Base-by-base conservation (phyloP, 2,329 filamentous ascomycete genomes). In the Stagonosporopsis chrysanthemi region DNA sequence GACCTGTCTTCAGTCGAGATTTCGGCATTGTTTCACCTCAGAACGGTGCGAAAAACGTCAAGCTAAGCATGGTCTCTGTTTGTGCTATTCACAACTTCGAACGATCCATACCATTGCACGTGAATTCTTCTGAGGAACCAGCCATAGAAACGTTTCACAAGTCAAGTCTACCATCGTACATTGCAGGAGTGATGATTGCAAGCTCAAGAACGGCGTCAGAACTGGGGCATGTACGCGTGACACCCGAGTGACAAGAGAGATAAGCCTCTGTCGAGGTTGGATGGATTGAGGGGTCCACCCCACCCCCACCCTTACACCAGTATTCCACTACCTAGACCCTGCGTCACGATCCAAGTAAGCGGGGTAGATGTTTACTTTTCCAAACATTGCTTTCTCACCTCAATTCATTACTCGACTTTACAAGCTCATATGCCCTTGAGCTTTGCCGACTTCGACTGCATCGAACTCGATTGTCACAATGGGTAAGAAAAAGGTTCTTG, bases 401-500 rank as follows among this genome's bases (percentile, higher is more conserved):
- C n/a, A 12, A 9, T n/a, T 12, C 12, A n/a, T 19, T 12, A 17
- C 12, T 19, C 19, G 19, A 19, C 9, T 41, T 12, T 26, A 6
- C 33, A n/a, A 7, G 15, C 6, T 12, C 6, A 26, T 5, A 11
- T 33, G 14, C 31, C 11, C 15, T 39, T 11, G 1, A 39, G 14
- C 17, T 8, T 23, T 5, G 5, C n/a, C 14, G 2, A 23, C 28
- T 9, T 14, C 31, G 6, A 22, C n/a, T 14, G 7, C 6, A n/a
- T 24, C 11, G 11, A 2, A 9, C 17, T 17, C 23, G 3, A 9
- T 19, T 12, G 28, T 12, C 40, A 47, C 4, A 42, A 80, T 80
- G 77, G 76, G 68, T 46, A 79, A 80, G 70, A 84, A 84, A 63
- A 77, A 82, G 49, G 80, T 85, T 44, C 79, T 85, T 28, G 79